These are phyloP conservation scores for Lanmaoa pseudosensibilis DNA, from an alignment of 768 basidiomycete genomes.

Conservation along the genomic window DNA sequence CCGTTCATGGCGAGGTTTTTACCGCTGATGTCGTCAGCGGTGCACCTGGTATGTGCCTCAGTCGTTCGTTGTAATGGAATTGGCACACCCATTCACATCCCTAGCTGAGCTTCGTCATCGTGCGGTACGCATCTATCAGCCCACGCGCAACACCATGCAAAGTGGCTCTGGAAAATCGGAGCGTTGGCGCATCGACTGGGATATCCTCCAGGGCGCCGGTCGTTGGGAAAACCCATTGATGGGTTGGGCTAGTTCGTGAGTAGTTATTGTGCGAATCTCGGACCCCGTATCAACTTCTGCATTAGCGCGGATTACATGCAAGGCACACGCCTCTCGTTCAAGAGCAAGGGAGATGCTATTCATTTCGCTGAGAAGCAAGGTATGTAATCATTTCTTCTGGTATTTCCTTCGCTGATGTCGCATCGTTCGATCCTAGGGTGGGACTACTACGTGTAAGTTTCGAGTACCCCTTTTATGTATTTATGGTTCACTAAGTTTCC, in stretches of 20 bases:
- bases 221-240: slow-evolving; percentile 99
- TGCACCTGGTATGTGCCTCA: slow-evolving; percentile 64
- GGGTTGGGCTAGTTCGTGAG: slow-evolving; percentile 95
- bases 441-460: slow-evolving; percentile 86
- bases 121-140: slow-evolving; percentile 88
- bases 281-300: neutral
- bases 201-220: slow-evolving; percentile 82
- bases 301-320: slow-evolving; percentile 94
- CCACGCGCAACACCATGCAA: slow-evolving; percentile 93
- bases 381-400: slow-evolving; percentile 28
- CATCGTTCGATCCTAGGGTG: slow-evolving; percentile 55
- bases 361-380: slow-evolving; percentile 98
- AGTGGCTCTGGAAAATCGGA: slow-evolving; percentile 83
- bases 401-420: neutral
- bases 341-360: slow-evolving; percentile 84
- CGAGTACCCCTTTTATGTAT: slow-evolving; percentile 2
- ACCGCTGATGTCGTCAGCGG: slow-evolving; percentile 84
- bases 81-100: neutral
- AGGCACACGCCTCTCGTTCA: slow-evolving; percentile 80
- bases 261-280: slow-evolving; percentile 16
- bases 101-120: slow-evolving; percentile 84
- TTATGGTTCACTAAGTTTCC: slow-evolving; percentile 1
- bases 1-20: slow-evolving; percentile 57
- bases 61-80: neutral
- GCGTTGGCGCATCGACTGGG: slow-evolving; percentile 95